phyloP scores from a whole-genome alignment of 202 grass and related monocot genomes.

The Musa balbisiana region DNA sequence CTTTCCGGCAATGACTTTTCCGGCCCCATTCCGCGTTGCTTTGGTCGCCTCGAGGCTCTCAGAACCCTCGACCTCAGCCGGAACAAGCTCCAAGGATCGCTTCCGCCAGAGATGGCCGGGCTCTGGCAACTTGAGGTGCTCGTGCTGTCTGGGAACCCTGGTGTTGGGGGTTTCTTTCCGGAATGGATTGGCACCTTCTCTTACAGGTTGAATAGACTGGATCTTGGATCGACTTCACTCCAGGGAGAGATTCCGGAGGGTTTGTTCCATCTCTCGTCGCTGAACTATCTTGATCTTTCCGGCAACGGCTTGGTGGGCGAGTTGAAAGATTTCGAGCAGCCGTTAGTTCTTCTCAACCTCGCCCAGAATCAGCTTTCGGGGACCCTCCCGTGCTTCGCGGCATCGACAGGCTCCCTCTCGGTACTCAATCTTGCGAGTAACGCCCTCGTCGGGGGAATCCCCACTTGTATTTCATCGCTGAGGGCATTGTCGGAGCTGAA shows the following conservation, averaged over 20 bases:
- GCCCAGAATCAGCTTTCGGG: conserved; percentile 16
- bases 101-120: conserved; percentile 9
- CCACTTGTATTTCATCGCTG: conserved; percentile 19
- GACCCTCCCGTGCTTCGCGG: conserved; percentile 21
- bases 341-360: conserved; percentile 14
- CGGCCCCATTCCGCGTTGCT: conserved; percentile 4
- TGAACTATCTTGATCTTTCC: conserved; percentile 18
- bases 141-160: conserved; percentile 12
- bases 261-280: conserved; percentile 12
- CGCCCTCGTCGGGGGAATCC: conserved; percentile 19
- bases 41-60: conserved; percentile 8
- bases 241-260: conserved; percentile 17
- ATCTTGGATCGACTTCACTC: conserved; percentile 18
- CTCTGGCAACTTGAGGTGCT: conserved; percentile 13
- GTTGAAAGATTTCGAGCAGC: conserved; percentile 14
- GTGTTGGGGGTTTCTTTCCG: neutral
- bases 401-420: conserved; percentile 5
- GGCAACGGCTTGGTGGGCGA: conserved; percentile 8
- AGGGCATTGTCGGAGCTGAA: conserved; percentile 12
- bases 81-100: conserved; percentile 13
- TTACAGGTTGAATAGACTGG: conserved; percentile 1
- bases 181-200: conserved; percentile 17
- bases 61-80: conserved; percentile 6
- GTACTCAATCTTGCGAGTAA: conserved; percentile 15
- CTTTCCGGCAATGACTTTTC: conserved; percentile 2